These are phyloP conservation scores for Phytopythium oedochilum DNA, from an alignment of 352 stramenopile species.

Conservation along the genomic window DNA sequence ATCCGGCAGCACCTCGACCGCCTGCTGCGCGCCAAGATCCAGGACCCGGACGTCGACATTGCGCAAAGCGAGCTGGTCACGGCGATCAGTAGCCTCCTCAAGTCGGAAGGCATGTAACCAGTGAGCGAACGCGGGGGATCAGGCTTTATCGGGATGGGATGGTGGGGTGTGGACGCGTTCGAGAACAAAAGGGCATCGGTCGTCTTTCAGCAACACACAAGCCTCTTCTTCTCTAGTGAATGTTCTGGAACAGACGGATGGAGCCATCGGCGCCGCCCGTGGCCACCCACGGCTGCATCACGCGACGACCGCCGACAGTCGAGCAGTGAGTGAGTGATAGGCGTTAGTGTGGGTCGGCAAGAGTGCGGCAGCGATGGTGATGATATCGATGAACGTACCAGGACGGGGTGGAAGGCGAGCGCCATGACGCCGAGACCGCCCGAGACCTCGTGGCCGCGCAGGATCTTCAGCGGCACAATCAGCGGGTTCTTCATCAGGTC, in stretches of 20 bases:
- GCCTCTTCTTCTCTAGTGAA: conserved; percentile 61
- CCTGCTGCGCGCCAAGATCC: conserved; percentile 93
- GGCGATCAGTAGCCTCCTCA: conserved; percentile 76
- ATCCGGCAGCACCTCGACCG: conserved; percentile 92
- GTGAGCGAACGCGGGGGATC: no score
- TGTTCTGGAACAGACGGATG: conserved; percentile 97
- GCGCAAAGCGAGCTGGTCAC: conserved; percentile 79
- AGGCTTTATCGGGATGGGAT: no score
- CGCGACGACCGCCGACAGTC: no score
- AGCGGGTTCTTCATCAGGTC: conserved; percentile 99
- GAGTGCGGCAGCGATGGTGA: not conserved
- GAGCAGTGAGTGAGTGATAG: no score
- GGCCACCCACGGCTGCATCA: conserved; percentile 87
- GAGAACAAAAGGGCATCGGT: not conserved
- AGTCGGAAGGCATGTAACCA: conserved; percentile 68
- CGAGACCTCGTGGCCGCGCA: conserved; percentile 92
- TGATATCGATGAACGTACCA: conserved; percentile 57
- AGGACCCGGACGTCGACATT: conserved; percentile 89
- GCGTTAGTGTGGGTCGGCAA: conserved; percentile 33
- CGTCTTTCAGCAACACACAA: not conserved
- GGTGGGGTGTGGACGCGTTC: not conserved
- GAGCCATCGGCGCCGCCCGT: conserved; percentile 93
- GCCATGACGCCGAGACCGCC: conserved; percentile 95
- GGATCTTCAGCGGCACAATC: conserved; percentile 99
- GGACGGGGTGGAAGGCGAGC: conserved; percentile 96